phyloP scores from a whole-genome alignment of 495 filamentous ascomycete genomes.

The Chaetomium cochliodes region DNA sequence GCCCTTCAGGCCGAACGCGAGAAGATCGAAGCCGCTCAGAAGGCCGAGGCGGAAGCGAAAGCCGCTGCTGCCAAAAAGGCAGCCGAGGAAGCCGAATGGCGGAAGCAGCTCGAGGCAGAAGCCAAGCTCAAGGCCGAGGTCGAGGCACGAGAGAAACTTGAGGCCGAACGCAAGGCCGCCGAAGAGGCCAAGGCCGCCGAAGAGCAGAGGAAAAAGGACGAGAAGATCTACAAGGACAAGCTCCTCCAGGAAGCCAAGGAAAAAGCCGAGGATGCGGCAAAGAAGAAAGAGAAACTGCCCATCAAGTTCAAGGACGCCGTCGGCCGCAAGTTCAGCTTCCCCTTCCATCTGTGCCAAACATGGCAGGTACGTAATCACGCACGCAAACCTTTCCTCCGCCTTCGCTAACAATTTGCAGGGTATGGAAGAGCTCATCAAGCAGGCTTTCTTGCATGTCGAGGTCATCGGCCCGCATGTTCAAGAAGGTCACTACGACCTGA shows the following conservation, averaged over 20 bases:
- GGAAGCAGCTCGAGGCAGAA: constrained; percentile 42
- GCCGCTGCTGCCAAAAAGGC: constrained; percentile 43
- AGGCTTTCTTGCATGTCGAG: constrained; percentile 84
- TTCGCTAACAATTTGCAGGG: constrained; percentile 48
- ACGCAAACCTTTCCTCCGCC: background rate
- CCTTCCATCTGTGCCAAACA: constrained; percentile 73
- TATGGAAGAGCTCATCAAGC: constrained; percentile 82
- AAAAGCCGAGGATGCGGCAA: constrained; percentile 54
- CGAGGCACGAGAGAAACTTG: constrained; percentile 44
- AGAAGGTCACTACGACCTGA: constrained; percentile 80
- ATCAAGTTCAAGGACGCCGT: constrained; percentile 87
- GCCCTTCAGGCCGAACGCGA: constrained; percentile 33
- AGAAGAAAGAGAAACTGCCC: constrained; percentile 52
- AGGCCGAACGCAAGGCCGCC: constrained; percentile 40
- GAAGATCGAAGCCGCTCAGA: constrained; percentile 41
- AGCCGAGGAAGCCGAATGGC: constrained; percentile 51
- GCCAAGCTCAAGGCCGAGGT: constrained; percentile 48
- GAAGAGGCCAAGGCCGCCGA: constrained; percentile 34
- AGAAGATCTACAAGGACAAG: constrained; percentile 49
- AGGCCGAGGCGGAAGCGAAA: constrained; percentile 44
- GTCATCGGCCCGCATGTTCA: constrained; percentile 78
- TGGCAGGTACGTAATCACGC: constrained; percentile 64
- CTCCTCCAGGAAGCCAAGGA: constrained; percentile 44
- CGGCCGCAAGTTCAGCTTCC: constrained; percentile 82
- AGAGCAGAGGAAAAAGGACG: constrained; percentile 41